Conservation (phyloP, 257 asterid species). For the Phtheirospermum japonicum region DNA sequence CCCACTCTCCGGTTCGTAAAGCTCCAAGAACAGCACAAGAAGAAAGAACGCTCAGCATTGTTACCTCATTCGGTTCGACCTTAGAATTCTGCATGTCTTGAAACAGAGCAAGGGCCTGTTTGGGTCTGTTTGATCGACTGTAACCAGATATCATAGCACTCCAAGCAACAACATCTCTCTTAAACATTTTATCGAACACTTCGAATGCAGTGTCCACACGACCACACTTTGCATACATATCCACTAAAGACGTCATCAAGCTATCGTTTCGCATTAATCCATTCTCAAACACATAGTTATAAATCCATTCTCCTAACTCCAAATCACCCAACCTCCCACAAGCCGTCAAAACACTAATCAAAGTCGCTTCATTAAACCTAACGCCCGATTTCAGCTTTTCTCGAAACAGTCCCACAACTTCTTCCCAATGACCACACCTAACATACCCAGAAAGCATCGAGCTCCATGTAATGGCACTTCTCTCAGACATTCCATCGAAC, state of each 20-base stretch:
- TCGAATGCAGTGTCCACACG: constrained; percentile 35
- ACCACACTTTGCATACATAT: constrained; percentile 48
- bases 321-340: constrained; percentile 44
- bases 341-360: constrained; percentile 43
- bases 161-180: constrained; percentile 45
- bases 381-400: constrained; percentile 29
- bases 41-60: constrained; percentile 49
- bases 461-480: constrained; percentile 39
- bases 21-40: constrained; percentile 53
- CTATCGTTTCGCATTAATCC: constrained; percentile 28
- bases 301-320: constrained; percentile 46
- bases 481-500: constrained; percentile 41
- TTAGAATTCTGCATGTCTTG: constrained; percentile 41
- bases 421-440: constrained; percentile 36
- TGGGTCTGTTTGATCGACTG: constrained; percentile 30
- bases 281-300: constrained; percentile 31
- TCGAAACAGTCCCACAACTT: constrained; percentile 31
- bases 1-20: constrained; percentile 44
- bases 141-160: constrained; percentile 52
- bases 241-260: constrained; percentile 43
- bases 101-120: constrained; percentile 41
- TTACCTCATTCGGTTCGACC: constrained; percentile 46
- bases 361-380: constrained; percentile 31
- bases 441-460: constrained; percentile 46
- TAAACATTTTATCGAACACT: constrained; percentile 37